A percentile compares a stretch with the other conserved stretches of the same genome.
Evolutionary conservation across 2,329 filamentous ascomycete species (phyloP).

Genomic region (Geoglossum cookeanum): DNA sequence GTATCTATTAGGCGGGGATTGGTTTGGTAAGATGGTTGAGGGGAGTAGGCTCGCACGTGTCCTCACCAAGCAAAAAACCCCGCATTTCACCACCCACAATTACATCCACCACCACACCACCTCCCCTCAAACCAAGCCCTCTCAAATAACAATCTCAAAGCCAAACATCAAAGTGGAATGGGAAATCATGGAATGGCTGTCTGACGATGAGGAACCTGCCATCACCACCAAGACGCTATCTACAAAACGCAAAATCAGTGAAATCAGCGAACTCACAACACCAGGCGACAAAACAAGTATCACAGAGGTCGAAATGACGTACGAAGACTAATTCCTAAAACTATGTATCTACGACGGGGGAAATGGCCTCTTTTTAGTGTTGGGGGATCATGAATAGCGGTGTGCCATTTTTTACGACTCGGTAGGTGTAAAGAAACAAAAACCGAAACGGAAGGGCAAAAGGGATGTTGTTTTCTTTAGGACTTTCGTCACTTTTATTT

Average conservation of each 20-base stretch:
- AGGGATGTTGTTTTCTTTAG: too few species aligned
- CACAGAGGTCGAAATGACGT: too few species aligned
- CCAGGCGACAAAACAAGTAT: too few species aligned
- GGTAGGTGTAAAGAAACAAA: too few species aligned
- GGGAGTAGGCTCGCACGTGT: constrained; percentile 53
- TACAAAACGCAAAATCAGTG: not conserved
- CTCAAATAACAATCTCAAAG: constrained; percentile 30
- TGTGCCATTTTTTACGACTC: too few species aligned
- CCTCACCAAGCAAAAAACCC: constrained; percentile 31
- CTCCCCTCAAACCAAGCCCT: constrained; percentile 22
- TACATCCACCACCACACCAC: not conserved
- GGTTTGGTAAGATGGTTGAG: constrained; percentile 69
- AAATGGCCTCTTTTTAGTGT: too few species aligned
- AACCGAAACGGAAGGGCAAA: too few species aligned
- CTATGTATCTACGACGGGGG: too few species aligned
- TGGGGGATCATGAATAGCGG: too few species aligned
- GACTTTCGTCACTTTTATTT: too few species aligned
- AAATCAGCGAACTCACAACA: too few species aligned
- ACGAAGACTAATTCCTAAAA: too few species aligned
- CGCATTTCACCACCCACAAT: constrained; percentile 17
- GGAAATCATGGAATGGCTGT: constrained; percentile 62
- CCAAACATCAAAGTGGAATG: constrained; percentile 53
- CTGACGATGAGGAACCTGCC: constrained; percentile 21
- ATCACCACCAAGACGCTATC: not conserved
- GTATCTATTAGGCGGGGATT: constrained; percentile 19